phyloP scores from a whole-genome alignment of 768 basidiomycete genomes.

The Collybia mongolica region DNA sequence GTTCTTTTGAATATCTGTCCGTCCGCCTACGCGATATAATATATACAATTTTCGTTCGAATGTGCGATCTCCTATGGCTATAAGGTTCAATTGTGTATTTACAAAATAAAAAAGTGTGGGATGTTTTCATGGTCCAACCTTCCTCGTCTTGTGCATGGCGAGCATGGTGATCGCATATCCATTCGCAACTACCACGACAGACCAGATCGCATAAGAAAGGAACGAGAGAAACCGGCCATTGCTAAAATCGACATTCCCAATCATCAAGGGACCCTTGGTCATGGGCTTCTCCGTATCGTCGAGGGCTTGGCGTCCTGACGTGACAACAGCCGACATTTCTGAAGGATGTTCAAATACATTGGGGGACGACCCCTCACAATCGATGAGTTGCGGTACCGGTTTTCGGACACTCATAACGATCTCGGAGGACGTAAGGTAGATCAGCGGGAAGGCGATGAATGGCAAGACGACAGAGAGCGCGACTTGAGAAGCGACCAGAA shows the following conservation, averaged over 20 bases:
- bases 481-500: conserved; percentile 79
- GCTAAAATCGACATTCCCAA: conserved; percentile 36
- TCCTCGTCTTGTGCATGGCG: conserved; percentile 20
- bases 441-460: conserved; percentile 69
- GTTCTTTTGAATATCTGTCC: too few species aligned
- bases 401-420: conserved; percentile 61
- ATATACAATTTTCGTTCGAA: conserved; percentile 11
- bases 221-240: conserved; percentile 34
- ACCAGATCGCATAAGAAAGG: conserved; percentile 46
- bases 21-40: too few species aligned
- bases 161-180: conserved; percentile 51
- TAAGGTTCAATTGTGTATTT: too few species aligned
- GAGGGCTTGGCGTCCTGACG: too few species aligned
- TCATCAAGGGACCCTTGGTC: conserved; percentile 7
- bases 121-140: conserved; percentile 4
- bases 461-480: conserved; percentile 72
- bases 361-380: not conserved
- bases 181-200: conserved; percentile 48
- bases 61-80: too few species aligned
- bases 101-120: not conserved
- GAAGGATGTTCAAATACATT: too few species aligned
- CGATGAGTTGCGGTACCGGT: conserved; percentile 14
- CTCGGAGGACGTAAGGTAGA: conserved; percentile 64
- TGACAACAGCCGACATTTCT: too few species aligned
- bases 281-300: conserved; percentile 1